These are phyloP conservation scores for Durusdinium trenchii DNA, from an alignment of 73 alveolate genomes.

Conservation along the genomic window DNA sequence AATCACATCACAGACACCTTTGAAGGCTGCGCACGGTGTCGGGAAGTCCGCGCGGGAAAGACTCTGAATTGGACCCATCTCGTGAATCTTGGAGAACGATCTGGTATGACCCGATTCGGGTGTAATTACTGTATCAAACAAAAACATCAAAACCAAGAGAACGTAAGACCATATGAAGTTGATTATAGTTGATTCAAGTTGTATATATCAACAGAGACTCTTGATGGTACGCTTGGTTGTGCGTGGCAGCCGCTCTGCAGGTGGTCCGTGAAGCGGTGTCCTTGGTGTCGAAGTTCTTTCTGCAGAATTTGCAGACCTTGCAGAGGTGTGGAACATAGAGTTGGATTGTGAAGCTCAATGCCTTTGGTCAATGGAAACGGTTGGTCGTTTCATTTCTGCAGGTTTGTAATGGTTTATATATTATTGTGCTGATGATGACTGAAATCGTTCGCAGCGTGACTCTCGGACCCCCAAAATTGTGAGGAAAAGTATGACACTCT, in stretches of 20 bases:
- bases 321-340: neutral
- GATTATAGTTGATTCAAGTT: no score
- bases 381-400: slow-evolving; percentile 73
- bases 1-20: slow-evolving; percentile 83
- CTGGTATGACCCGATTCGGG: no score
- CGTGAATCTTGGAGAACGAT: no score
- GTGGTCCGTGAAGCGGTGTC: slow-evolving; percentile 87
- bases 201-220: neutral
- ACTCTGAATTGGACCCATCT: neutral
- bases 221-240: neutral
- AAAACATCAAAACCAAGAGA: no score
- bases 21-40: neutral
- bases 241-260: neutral
- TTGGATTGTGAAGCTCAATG: neutral
- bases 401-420: no score
- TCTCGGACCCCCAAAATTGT: no score
- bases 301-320: slow-evolving; percentile 87
- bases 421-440: no score
- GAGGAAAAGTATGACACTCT: no score
- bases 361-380: slow-evolving; percentile 1
- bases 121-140: no score
- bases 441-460: no score
- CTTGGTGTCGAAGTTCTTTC: slow-evolving; percentile 79
- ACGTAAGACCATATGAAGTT: no score
- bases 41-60: no score